Evolutionary conservation across 106 monocot genomes (phyloP), one percentile per base, ranked within the genome.

Genomic region (Dioscorea zingiberensis): DNA sequence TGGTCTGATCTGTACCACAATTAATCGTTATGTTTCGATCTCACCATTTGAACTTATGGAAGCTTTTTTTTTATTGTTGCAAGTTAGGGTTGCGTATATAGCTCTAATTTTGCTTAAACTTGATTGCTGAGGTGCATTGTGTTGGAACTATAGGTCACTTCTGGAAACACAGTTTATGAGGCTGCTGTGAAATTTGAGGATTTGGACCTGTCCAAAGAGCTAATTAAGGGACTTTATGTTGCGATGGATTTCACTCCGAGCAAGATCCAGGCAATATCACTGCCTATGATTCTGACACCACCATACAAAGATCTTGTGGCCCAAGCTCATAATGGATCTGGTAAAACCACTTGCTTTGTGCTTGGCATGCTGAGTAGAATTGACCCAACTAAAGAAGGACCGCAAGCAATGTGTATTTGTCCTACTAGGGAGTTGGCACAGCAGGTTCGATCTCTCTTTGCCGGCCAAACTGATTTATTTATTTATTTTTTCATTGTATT

Each of bases 271-370:
- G 94, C 87, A 2, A 69, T 95, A 22, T 85, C 78, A 25, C 91
- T 95, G 14, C 95, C 94, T 16, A 91, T 95, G 94, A 95, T 95
- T 60, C 85, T 95, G 13, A 80, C 80, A 21, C 94, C 95, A 25
- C 95, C 95, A 1, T 68, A 88, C 68, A 91, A 85, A 46, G 85
- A 95, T 78, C 66, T 95, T 54, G 83, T 95, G 4, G 95, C 95
- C 32, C 95, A 95, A 63, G 95, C 95, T 19, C 95, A 95, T 70
- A 95, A 95, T 71, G 95, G 95, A 18, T 91, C 91, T 12, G 95
- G 95, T 28, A 95, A 95, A 71, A 95, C 95, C 2, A 95, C 91
- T 6, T 95, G 95, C 44, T 95, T 95, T 68, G 91, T 91, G n/a
- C 85, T 95, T 48, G 95, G 95, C 11, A 95, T 95, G 95, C 59